Base-by-base conservation (phyloP, 345 rosid species). In the Moricandia arvensis region DNA sequence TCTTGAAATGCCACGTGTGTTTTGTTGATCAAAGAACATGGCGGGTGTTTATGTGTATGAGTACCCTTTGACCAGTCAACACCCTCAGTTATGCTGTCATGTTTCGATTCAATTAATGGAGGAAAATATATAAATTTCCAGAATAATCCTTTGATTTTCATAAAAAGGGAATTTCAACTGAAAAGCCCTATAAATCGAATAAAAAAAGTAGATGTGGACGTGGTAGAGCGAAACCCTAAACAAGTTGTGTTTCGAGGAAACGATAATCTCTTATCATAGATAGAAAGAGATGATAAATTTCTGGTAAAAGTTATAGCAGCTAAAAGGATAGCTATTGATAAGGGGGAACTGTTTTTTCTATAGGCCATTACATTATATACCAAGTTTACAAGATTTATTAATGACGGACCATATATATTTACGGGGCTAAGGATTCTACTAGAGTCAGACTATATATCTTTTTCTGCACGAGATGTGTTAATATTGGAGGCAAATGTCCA, bases 31-130 rank as follows among this genome's bases (percentile, higher is more conserved):
- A 64, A 35, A 41, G 60, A 71, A 55, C 71, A 70, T 63, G 71
- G 71, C 45, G 13, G 10, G 75, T 51, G 75, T 63, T 64, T 27
- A 11, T 54, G 59, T 47, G 55, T 63, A 38, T 63, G 66, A 59
- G n/a, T n/a, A 6, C 27, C 13, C 37, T 77, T 69, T 78, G 77
- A 78, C 81, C 69, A 60, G 81, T 78, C 81, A 78, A 67, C 18
- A 17, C 38, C 27, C 64, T 45, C 63, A 38, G 45, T 38, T 38
- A 33, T 33, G 13, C n/a, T 38, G 13, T 10, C 13, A 38, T 12
- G 45, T 3, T 38, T 38, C 45, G 13, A 38, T 10, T 38, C 13
- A 38, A 38, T 38, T 38, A 38, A 38, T 38, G 45, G 45, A 38
- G 45, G 10, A 8, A 35, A 35, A 35, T 35, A 33, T 38, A 38